These are phyloP conservation scores for Fomitopsis palustris DNA, from an alignment of 1,284 basidiomycete species.

Conservation along the genomic window DNA sequence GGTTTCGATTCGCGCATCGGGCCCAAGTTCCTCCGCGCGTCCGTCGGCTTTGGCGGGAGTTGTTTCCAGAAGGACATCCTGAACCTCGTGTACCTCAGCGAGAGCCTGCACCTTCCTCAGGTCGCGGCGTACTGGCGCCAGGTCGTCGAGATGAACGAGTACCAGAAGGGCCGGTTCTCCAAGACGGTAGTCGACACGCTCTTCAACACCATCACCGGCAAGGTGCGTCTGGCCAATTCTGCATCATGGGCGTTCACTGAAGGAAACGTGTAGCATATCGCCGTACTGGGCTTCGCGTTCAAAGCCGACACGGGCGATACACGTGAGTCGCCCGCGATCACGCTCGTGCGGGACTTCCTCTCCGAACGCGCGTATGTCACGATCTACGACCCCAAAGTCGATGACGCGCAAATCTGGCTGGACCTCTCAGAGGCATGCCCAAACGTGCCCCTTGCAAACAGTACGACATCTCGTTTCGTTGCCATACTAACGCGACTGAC, in stretches of 20 bases:
- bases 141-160: constrained; percentile 95
- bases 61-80: constrained; percentile 99
- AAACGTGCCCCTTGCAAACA: constrained; percentile 46
- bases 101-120: constrained; percentile 91
- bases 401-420: constrained; percentile 68
- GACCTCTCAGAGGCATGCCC: constrained; percentile 73
- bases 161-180: constrained; percentile 90
- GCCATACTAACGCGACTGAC: not conserved
- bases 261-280: constrained; percentile 67
- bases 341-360: constrained; percentile 91
- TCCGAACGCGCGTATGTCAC: constrained; percentile 85
- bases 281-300: constrained; percentile 95
- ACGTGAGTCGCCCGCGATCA: constrained; percentile 96
- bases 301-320: constrained; percentile 97
- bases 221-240: constrained; percentile 47
- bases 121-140: constrained; percentile 98
- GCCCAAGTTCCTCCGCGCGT: constrained; percentile 93
- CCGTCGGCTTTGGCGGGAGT: constrained; percentile 95
- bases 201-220: constrained; percentile 96
- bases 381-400: constrained; percentile 92
- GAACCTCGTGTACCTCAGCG: constrained; percentile 96
- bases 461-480: constrained; percentile 38
- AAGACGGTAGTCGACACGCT: constrained; percentile 91
- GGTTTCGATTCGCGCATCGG: constrained; percentile 93
- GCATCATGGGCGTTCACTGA: constrained; percentile 8